Conservation (phyloP, 805 yeast species). For the Yarrowia alimentaria region DNA sequence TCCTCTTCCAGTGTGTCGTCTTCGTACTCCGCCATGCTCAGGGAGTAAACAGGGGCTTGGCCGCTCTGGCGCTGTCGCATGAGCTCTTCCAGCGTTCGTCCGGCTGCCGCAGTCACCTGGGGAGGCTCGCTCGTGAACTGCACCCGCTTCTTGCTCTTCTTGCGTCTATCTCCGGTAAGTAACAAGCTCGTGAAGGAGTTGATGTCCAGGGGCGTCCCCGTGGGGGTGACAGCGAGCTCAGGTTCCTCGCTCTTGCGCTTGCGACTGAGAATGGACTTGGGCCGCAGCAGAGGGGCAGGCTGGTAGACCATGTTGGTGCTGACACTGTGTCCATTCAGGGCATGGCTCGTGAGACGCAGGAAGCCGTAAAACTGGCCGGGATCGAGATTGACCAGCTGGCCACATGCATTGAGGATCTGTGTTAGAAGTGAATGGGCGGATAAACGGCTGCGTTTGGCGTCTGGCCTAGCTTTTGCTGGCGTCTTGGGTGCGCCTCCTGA, state of each 20-base stretch:
- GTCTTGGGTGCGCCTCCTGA: neutral
- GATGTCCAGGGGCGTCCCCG: slow-evolving; percentile 51
- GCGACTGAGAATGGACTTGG: slow-evolving; percentile 69
- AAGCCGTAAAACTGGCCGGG: slow-evolving; percentile 91
- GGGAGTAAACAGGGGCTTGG: slow-evolving; percentile 3
- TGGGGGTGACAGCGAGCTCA: slow-evolving; percentile 15
- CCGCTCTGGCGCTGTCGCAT: slow-evolving; percentile 36
- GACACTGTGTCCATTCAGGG: slow-evolving; percentile 51
- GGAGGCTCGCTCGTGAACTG: slow-evolving; percentile 42
- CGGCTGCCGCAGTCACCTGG: slow-evolving; percentile 44
- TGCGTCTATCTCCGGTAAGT: slow-evolving; percentile 66
- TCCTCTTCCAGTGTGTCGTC: slow-evolving; percentile 1
- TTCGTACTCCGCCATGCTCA: slow-evolving; percentile 16
- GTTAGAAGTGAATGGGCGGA: slow-evolving; percentile 1
- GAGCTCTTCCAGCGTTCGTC: slow-evolving; percentile 42
- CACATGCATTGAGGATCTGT: slow-evolving; percentile 38
- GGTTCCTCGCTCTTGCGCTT: slow-evolving; percentile 43
- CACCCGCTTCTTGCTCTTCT: slow-evolving; percentile 38
- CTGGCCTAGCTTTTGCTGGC: too few relatives aligned
- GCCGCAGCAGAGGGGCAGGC: slow-evolving; percentile 70
- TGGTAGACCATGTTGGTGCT: slow-evolving; percentile 36
- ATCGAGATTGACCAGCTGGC: slow-evolving; percentile 55
- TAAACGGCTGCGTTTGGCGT: too few relatives aligned
- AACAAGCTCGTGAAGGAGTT: slow-evolving; percentile 83
- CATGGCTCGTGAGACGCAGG: slow-evolving; percentile 73